Percentiles rank a stretch among this genome's conserved stretches.
Conservation (phyloP, 108 stramenopile genomes). For the Fragilaria crotonensis region DNA sequence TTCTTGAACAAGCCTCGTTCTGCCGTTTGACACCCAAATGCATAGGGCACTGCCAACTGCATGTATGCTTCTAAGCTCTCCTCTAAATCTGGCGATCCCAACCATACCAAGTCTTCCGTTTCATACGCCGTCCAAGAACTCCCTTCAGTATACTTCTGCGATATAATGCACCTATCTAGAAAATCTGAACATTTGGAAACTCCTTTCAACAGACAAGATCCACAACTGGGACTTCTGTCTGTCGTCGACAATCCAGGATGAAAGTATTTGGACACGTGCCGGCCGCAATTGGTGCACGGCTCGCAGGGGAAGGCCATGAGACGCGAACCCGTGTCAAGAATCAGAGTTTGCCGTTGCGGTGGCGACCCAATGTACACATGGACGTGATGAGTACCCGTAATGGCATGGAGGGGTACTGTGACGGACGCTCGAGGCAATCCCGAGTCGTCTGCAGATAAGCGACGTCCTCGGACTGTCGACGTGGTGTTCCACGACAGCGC, state of each 20-base stretch:
- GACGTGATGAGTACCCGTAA: conserved; percentile 83
- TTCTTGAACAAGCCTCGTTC: conserved; percentile 84
- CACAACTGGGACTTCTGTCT: conserved; percentile 10
- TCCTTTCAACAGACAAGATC: conserved; percentile 14
- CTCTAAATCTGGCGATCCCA: conserved; percentile 26
- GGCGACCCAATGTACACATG: conserved; percentile 88
- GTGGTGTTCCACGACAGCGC: too few species aligned
- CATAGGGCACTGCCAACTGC: conserved; percentile 49
- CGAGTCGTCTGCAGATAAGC: background rate
- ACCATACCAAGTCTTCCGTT: conserved; percentile 67
- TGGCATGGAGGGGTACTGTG: conserved; percentile 47
- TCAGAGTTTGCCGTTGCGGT: conserved; percentile 87
- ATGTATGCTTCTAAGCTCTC: conserved; percentile 20
- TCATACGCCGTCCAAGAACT: conserved; percentile 60
- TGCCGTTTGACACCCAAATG: conserved; percentile 90
- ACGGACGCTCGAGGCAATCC: conserved; percentile 20
- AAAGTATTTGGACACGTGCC: conserved; percentile 47
- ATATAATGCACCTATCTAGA: conserved; percentile 32
- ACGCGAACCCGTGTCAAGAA: conserved; percentile 92
- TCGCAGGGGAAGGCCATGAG: conserved; percentile 88
- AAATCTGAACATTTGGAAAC: conserved; percentile 18
- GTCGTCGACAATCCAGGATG: conserved; percentile 23
- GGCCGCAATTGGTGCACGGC: conserved; percentile 63
- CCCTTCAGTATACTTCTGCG: conserved; percentile 75
- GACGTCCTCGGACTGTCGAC: too few species aligned